A percentile compares a stretch with the other conserved stretches of the same genome.
Conservation (phyloP, 1,284 basidiomycete species). For the Golubevia sp. region DNA sequence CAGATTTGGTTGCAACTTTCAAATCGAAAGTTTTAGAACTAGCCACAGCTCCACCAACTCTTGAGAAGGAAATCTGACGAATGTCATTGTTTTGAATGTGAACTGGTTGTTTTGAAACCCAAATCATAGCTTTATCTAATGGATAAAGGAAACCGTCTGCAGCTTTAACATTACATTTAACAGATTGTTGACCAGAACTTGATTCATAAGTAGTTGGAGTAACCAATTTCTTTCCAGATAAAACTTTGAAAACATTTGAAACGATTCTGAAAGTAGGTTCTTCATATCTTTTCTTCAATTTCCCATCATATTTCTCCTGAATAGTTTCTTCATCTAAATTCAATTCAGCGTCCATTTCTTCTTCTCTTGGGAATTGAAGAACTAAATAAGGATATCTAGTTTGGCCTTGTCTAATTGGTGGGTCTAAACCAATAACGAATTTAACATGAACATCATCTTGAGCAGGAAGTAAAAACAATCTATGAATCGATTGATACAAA, state of each 20-base stretch:
- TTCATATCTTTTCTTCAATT: slow-evolving; percentile 87
- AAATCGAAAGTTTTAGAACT: slow-evolving; percentile 56
- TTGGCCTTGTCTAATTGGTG: slow-evolving; percentile 95
- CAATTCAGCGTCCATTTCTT: slow-evolving; percentile 93
- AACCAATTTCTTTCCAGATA: slow-evolving; percentile 88
- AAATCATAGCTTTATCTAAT: slow-evolving; percentile 56
- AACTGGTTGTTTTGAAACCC: slow-evolving; percentile 59
- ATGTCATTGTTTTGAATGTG: slow-evolving; percentile 51
- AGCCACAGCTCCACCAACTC: slow-evolving; percentile 55
- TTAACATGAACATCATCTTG: slow-evolving; percentile 91
- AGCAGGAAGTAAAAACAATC: slow-evolving; percentile 91
- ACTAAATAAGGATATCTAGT: slow-evolving; percentile 97
- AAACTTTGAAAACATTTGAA: slow-evolving; percentile 87
- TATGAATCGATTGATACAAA: slow-evolving; percentile 83
- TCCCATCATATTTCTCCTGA: slow-evolving; percentile 70
- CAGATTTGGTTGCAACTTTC: slow-evolving; percentile 38
- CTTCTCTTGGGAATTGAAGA: slow-evolving; percentile 94
- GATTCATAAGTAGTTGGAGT: slow-evolving; percentile 63
- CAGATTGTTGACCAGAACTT: slow-evolving; percentile 40
- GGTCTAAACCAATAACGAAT: slow-evolving; percentile 71
- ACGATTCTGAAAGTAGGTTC: slow-evolving; percentile 94
- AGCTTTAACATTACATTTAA: slow-evolving; percentile 62
- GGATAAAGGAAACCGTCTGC: slow-evolving; percentile 58
- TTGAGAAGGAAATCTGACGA: slow-evolving; percentile 52
- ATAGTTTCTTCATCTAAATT: slow-evolving; percentile 76